Base-by-base conservation (phyloP, 371 early-diverging fungal genomes). In the Chytridium lagenaria region DNA sequence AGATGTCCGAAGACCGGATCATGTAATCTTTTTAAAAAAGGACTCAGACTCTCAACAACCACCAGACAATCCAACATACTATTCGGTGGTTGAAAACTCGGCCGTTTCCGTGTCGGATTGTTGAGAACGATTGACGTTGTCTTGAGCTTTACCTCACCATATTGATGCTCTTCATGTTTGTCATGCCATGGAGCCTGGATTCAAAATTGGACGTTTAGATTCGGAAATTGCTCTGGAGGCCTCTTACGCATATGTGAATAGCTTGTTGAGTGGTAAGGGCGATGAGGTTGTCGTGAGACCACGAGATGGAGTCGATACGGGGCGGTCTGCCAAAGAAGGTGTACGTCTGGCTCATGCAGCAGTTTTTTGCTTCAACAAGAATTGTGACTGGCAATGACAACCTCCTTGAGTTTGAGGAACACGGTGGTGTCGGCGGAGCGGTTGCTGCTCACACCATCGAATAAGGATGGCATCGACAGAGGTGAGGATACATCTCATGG, bases 271-370 rank as follows among this genome's bases (percentile, higher is more conserved):
- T 66, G 2, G 49, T 49, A 19, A 66, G 16, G 23, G 66, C 5
- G 37, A 66, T 49, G 1, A n/a, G 66, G 28, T 66, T 40, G 49
- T 66, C 66, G 23, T 38, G 44, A 2, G 66, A 66, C 66, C 66
- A 66, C 22, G 16, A n/a, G 22, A 66, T 37, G 22, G 3, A 2
- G 33, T 66, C 44, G n/a, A 66, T 7, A 2, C 44, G 7, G 26
- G 10, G 3, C n/a, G 66, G 66, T 26, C 36, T 28, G 36, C 61
- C 61, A 33, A 5, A 15, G n/a, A n/a, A n/a, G n/a, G n/a, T n/a
- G n/a, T n/a, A n/a, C 15, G 49, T 49, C 49, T 10, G 10, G 49
- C 10, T 15, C 49, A 22, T 10, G 10, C 49, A 49, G 49, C 10
- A 49, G 22, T 49, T 49, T 10, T n/a, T n/a, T n/a, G n/a, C n/a